Evolutionary conservation across 2,329 filamentous ascomycete species (phyloP).

Genomic region (Niveomyces coronatus): DNA sequence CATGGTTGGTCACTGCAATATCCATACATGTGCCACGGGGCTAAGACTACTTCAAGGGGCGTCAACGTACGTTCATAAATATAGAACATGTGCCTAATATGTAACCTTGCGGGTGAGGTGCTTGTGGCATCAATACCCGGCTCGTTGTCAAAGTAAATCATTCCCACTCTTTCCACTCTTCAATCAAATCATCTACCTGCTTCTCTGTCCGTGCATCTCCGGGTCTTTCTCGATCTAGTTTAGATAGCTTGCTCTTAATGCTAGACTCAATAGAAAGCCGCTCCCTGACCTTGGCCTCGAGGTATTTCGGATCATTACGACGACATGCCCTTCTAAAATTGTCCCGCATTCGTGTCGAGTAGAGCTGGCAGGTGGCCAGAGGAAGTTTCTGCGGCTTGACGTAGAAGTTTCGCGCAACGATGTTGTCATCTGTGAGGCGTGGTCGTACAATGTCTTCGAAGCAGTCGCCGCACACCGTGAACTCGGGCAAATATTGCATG

Average conservation of each 20-base stretch:
- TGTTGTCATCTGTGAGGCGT: slow-evolving; percentile 38
- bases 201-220: slow-evolving; percentile 29
- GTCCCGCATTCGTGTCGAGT: slow-evolving; percentile 67
- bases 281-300: slow-evolving; percentile 48
- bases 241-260: slow-evolving; percentile 43
- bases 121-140: too few species aligned
- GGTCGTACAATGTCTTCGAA: slow-evolving; percentile 73
- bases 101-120: too few species aligned
- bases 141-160: too few species aligned
- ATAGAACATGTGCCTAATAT: too few species aligned
- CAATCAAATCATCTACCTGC: slow-evolving; percentile 37
- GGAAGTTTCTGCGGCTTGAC: slow-evolving; percentile 45
- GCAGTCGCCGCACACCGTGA: slow-evolving; percentile 82
- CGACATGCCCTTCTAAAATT: slow-evolving; percentile 59
- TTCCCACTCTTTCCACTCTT: slow-evolving; percentile 50
- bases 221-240: slow-evolving; percentile 27
- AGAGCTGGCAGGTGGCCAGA: slow-evolving; percentile 62
- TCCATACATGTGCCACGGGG: too few species aligned
- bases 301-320: slow-evolving; percentile 54
- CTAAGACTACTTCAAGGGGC: too few species aligned
- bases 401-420: slow-evolving; percentile 56
- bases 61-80: too few species aligned
- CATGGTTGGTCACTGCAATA: too few species aligned
- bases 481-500: slow-evolving; percentile 62
- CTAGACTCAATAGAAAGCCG: slow-evolving; percentile 49